Percentiles rank a stretch among this genome's conserved stretches.
These are phyloP conservation scores for Talaromyces thailandensis DNA, from an alignment of 495 filamentous ascomycete species.

Conservation along the genomic window DNA sequence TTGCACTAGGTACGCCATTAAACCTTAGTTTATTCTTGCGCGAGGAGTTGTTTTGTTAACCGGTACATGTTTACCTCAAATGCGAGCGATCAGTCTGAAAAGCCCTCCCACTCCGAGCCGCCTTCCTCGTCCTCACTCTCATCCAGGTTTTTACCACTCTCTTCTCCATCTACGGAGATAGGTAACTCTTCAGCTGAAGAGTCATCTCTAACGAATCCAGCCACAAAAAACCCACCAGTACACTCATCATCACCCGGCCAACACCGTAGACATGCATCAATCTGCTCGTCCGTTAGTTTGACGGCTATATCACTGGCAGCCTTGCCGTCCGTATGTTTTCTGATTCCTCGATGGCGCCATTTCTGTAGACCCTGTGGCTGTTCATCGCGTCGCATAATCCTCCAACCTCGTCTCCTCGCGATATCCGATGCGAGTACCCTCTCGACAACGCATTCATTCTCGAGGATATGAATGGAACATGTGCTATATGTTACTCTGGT, in stretches of 20 bases:
- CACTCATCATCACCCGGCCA: slow-evolving; percentile 72
- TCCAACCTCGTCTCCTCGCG: slow-evolving; percentile 66
- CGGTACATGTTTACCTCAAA: too few species aligned
- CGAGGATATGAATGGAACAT: slow-evolving; percentile 74
- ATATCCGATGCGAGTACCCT: slow-evolving; percentile 55
- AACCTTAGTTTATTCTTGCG: too few species aligned
- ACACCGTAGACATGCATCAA: slow-evolving; percentile 74
- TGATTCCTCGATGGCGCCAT: slow-evolving; percentile 62
- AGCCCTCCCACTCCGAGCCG: slow-evolving; percentile 37
- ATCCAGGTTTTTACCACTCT: slow-evolving; percentile 3
- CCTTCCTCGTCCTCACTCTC: slow-evolving; percentile 15
- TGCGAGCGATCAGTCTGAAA: slow-evolving; percentile 26
- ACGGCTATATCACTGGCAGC: slow-evolving; percentile 6
- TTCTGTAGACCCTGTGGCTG: slow-evolving; percentile 61
- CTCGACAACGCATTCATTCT: slow-evolving; percentile 81
- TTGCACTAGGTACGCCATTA: background rate
- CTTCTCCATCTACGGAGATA: background rate
- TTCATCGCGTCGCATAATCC: slow-evolving; percentile 56
- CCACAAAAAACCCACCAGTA: slow-evolving; percentile 67
- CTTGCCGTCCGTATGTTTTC: slow-evolving; percentile 18
- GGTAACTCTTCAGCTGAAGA: background rate
- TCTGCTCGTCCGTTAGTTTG: slow-evolving; percentile 39
- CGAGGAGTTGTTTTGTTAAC: background rate
- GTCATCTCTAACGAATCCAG: slow-evolving; percentile 50
- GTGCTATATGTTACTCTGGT: slow-evolving; percentile 80